A percentile compares a stretch with the other conserved stretches of the same genome.
phyloP scores from a whole-genome alignment of 768 basidiomycete species.

The Boletus coccyginus region DNA sequence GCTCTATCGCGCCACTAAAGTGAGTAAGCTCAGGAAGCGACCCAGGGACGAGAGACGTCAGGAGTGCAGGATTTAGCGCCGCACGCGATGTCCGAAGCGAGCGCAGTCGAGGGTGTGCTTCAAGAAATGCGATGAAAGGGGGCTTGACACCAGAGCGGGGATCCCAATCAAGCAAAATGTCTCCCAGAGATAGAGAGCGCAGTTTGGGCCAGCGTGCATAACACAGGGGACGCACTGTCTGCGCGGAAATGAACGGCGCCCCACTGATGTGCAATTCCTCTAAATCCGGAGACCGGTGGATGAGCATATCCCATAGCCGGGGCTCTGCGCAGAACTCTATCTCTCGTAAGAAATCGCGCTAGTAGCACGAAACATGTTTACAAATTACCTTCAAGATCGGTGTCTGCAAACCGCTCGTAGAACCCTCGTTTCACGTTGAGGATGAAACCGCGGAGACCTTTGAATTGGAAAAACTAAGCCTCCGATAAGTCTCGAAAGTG shows the following conservation, averaged over 20 bases:
- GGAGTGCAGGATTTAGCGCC: slow-evolving; percentile 51
- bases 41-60: slow-evolving; percentile 45
- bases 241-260: slow-evolving; percentile 35
- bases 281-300: slow-evolving; percentile 58
- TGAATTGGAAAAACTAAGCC: slow-evolving; percentile 65
- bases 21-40: slow-evolving; percentile 50
- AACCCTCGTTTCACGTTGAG: slow-evolving; percentile 59
- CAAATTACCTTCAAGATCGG: slow-evolving; percentile 50
- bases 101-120: slow-evolving; percentile 55
- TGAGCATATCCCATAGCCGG: slow-evolving; percentile 69
- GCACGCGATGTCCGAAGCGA: slow-evolving; percentile 51
- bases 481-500: not conserved
- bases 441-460: slow-evolving; percentile 58
- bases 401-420: slow-evolving; percentile 56
- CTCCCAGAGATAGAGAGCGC: slow-evolving; percentile 58
- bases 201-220: slow-evolving; percentile 67
- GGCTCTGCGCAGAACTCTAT: slow-evolving; percentile 25
- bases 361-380: not conserved
- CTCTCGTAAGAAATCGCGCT: slow-evolving; percentile 1
- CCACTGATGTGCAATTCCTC: slow-evolving; percentile 55
- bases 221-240: slow-evolving; percentile 51
- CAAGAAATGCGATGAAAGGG: slow-evolving; percentile 66
- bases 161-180: slow-evolving; percentile 60
- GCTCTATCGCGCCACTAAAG: slow-evolving; percentile 66
- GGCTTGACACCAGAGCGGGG: slow-evolving; percentile 43